A percentile compares a stretch with the other conserved stretches of the same genome.
Conservation (phyloP, 2,329 filamentous ascomycete species). For the Arthrobotrys sphaeroides region DNA sequence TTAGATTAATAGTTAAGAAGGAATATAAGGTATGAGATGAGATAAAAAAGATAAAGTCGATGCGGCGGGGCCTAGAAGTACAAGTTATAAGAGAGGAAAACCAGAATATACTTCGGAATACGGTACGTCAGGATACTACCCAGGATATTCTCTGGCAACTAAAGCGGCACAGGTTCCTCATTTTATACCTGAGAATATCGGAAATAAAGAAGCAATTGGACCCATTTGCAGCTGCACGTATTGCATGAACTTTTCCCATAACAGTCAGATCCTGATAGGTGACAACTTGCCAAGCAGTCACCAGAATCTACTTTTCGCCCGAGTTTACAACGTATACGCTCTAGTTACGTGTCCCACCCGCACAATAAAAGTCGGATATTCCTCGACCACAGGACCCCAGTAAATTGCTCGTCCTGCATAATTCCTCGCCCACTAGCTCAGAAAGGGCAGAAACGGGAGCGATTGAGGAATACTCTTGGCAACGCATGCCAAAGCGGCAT, state of each 20-base stretch:
- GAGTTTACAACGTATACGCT: not conserved
- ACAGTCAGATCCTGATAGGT: constrained; percentile 3
- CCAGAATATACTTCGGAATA: not conserved
- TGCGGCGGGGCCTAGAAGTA: not conserved
- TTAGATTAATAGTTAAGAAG: not conserved
- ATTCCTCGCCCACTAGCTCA: constrained; percentile 22
- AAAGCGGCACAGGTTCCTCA: not conserved
- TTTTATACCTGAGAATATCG: constrained; percentile 3
- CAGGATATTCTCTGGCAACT: not conserved
- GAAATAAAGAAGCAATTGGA: not conserved
- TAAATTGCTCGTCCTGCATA: constrained; percentile 33
- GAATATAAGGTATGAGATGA: constrained; percentile 1
- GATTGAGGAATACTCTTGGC: constrained; percentile 32
- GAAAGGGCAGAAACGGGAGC: constrained; percentile 22
- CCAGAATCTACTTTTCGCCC: not conserved
- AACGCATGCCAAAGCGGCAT: constrained; percentile 45
- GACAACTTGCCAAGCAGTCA: not conserved
- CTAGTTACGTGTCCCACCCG: constrained; percentile 19
- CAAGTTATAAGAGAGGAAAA: not conserved
- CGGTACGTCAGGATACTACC: not conserved
- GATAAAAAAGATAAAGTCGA: not conserved
- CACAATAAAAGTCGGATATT: constrained; percentile 3
- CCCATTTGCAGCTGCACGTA: not conserved
- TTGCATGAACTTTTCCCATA: not conserved
- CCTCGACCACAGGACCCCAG: constrained; percentile 19